These are phyloP conservation scores for Cladosporium sp. DNA, from an alignment of 2,329 filamentous ascomycete genomes.

Conservation along the genomic window DNA sequence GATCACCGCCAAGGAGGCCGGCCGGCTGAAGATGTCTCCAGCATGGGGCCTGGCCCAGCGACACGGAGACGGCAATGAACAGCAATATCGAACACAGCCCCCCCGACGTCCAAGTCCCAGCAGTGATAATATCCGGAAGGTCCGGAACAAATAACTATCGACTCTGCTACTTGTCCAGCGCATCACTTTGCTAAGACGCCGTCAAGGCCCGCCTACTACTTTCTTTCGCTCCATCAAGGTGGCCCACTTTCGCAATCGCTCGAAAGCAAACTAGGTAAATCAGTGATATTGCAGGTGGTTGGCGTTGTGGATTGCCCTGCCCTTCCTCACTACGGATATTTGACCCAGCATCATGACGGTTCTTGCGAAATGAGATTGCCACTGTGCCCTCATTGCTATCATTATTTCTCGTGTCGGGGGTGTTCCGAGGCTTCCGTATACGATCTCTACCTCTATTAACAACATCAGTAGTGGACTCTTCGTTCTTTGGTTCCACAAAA, in stretches of 20 bases:
- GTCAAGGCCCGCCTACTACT: not conserved
- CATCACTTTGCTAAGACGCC: not conserved
- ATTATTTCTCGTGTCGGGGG: not conserved
- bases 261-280: not conserved
- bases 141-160: conserved; percentile 3
- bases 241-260: not conserved
- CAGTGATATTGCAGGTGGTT: not conserved
- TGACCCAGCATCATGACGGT: not conserved
- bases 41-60: not conserved
- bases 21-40: not conserved
- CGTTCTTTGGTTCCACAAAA: not conserved
- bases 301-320: not conserved
- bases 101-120: too few relatives aligned
- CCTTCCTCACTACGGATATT: not conserved
- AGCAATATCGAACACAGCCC: not conserved
- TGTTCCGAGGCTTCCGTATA: not conserved
- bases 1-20: not conserved
- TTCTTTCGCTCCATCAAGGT: not conserved
- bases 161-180: not conserved
- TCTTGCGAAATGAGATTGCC: not conserved
- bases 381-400: not conserved
- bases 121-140: not conserved
- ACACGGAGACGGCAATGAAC: not conserved
- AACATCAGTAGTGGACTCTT: not conserved
- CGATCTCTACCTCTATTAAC: not conserved